Conservation (phyloP, 805 yeast genomes). For the Metschnikowia borealis region DNA sequence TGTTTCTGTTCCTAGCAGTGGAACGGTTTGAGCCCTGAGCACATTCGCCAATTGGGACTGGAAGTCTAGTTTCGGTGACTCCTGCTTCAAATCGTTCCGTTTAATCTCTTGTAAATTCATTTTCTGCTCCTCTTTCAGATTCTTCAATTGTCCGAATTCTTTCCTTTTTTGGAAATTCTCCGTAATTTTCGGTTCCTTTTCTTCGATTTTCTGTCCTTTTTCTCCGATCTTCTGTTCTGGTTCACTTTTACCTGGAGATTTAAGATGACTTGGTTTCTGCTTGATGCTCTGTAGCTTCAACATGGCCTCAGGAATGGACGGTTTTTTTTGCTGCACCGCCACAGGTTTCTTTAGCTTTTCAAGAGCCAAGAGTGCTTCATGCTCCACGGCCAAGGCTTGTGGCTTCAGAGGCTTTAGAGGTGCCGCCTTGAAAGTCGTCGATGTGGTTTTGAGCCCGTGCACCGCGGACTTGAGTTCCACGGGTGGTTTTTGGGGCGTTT, state of each 20-base stretch:
- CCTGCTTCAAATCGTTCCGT: neutral
- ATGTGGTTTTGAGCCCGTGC: slow-evolving; percentile 15
- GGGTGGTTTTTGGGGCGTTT: neutral
- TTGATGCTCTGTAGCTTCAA: slow-evolving; percentile 13
- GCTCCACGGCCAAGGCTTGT: slow-evolving; percentile 4
- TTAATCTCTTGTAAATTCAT: neutral
- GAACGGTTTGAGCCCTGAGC: slow-evolving; percentile 28
- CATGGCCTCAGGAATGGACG: slow-evolving; percentile 25
- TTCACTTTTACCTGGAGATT: neutral
- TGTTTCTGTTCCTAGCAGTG: slow-evolving; percentile 12
- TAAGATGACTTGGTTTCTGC: neutral
- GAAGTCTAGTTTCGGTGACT: neutral
- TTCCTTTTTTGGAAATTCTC: no score
- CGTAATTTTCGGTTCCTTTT: neutral
- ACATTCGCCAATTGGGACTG: slow-evolving; percentile 22
- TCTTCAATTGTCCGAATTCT: no score
- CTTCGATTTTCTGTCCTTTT: neutral
- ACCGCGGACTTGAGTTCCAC: neutral
- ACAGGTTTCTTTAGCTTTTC: slow-evolving; percentile 5
- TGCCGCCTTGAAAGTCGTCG: neutral
- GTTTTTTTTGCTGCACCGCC: slow-evolving; percentile 6
- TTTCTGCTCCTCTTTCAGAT: neutral
- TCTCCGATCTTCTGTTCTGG: neutral
- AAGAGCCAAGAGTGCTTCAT: slow-evolving; percentile 10
- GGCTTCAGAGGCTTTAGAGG: slow-evolving; percentile 10